A percentile compares a stretch with the other conserved stretches of the same genome.
Conservation (phyloP, 176 grass and related monocot genomes). For the Rhynchospora pubera region DNA sequence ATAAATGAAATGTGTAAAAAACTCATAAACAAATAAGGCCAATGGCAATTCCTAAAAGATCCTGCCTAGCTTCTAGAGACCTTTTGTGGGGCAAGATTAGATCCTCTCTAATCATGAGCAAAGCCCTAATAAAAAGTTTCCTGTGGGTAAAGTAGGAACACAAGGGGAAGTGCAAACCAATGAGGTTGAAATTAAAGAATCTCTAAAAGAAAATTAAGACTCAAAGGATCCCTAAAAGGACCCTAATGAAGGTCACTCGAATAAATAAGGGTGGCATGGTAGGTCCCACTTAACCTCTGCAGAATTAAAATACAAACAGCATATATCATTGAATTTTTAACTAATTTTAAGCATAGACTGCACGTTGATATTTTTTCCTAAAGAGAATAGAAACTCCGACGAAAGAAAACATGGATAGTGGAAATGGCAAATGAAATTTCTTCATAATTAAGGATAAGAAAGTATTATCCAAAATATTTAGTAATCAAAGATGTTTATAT, state of each 20-base stretch:
- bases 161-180: slow-evolving; percentile 26
- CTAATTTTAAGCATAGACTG: neutral
- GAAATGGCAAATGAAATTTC: neutral
- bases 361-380: neutral
- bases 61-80: neutral
- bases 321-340: neutral
- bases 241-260: neutral
- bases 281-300: neutral
- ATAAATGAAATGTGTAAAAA: neutral
- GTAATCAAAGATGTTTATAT: neutral
- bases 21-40: neutral
- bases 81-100: slow-evolving; percentile 11
- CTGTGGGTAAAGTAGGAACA: neutral
- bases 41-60: neutral
- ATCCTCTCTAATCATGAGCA: slow-evolving; percentile 31
- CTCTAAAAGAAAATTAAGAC: slow-evolving; percentile 1
- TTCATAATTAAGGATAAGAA: neutral
- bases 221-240: neutral
- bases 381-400: neutral
- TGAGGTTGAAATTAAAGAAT: slow-evolving; percentile 24
- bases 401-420: neutral
- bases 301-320: neutral
- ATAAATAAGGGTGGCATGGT: slow-evolving; percentile 1
- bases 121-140: neutral
- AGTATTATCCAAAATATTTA: neutral